Evolutionary conservation across 164 flowering plant genomes (phyloP).

Genomic region (Dillenia turbinata): DNA sequence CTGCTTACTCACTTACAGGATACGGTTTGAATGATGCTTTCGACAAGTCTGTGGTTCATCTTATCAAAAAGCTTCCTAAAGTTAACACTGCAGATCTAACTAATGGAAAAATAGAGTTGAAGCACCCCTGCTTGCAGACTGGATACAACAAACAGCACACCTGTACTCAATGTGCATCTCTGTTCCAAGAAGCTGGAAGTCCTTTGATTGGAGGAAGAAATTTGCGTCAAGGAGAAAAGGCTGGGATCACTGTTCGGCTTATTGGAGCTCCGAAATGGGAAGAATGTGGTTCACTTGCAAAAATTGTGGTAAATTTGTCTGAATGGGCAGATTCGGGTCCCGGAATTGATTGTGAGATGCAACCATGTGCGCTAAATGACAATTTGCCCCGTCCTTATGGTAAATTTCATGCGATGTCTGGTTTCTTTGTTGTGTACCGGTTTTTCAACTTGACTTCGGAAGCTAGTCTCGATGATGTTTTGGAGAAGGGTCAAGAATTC

Average conservation of each 20-base stretch:
- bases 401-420: slow-evolving; percentile 87
- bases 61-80: slow-evolving; percentile 46
- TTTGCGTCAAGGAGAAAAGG: slow-evolving; percentile 40
- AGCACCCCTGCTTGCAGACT: slow-evolving; percentile 85
- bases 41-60: slow-evolving; percentile 79
- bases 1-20: slow-evolving; percentile 91
- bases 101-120: slow-evolving; percentile 52
- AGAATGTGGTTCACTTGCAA: slow-evolving; percentile 75
- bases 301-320: slow-evolving; percentile 73
- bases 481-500: slow-evolving; percentile 80
- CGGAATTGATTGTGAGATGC: slow-evolving; percentile 74
- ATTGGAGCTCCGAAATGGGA: slow-evolving; percentile 85
- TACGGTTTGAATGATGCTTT: slow-evolving; percentile 99
- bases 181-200: slow-evolving; percentile 44
- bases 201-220: slow-evolving; percentile 37
- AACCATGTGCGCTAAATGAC: slow-evolving; percentile 80
- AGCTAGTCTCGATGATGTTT: slow-evolving; percentile 77
- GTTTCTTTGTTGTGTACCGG: slow-evolving; percentile 88
- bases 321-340: slow-evolving; percentile 72
- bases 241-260: slow-evolving; percentile 50
- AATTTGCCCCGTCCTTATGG: slow-evolving; percentile 71
- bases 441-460: slow-evolving; percentile 81
- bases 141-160: slow-evolving; percentile 69
- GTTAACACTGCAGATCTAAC: slow-evolving; percentile 29
- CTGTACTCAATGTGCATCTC: slow-evolving; percentile 63